Conservation (phyloP, 495 filamentous ascomycete genomes). For the Trichoderma orchidacearum region DNA sequence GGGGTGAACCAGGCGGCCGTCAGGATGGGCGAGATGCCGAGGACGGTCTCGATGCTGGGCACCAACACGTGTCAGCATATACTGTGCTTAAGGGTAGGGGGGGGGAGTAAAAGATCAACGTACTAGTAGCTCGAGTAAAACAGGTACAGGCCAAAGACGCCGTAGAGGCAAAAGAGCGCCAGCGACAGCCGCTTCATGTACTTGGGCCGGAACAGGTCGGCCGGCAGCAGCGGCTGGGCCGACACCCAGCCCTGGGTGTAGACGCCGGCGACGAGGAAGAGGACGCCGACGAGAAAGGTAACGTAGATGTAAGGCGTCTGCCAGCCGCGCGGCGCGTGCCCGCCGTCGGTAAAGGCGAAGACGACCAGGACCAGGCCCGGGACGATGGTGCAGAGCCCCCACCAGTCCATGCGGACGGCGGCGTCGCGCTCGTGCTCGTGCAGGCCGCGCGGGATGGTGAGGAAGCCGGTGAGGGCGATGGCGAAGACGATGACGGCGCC, state of each 20-base stretch:
- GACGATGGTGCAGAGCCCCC: conserved; percentile 48
- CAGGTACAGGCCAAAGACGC: conserved; percentile 61
- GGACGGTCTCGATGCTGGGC: conserved; percentile 47
- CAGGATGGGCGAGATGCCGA: conserved; percentile 51
- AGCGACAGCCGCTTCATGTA: conserved; percentile 55
- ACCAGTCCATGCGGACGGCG: conserved; percentile 49
- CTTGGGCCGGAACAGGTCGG: conserved; percentile 59
- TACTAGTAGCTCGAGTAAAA: conserved; percentile 73
- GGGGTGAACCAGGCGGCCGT: conserved; percentile 70
- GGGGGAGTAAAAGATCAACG: conserved; percentile 12
- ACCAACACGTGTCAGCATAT: not conserved
- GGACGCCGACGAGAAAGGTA: conserved; percentile 42
- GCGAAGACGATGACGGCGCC: conserved; percentile 35
- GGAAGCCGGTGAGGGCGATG: conserved; percentile 23
- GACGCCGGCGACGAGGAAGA: conserved; percentile 41
- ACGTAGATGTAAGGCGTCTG: conserved; percentile 56
- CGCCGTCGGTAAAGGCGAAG: conserved; percentile 65
- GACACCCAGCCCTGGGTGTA: conserved; percentile 74
- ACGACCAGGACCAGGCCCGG: conserved; percentile 57
- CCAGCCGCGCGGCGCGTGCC: conserved; percentile 58
- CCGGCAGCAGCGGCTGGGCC: conserved; percentile 56
- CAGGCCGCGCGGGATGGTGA: conserved; percentile 44
- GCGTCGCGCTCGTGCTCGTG: conserved; percentile 4
- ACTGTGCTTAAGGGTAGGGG: not conserved
- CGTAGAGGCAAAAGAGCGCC: conserved; percentile 63